Evolutionary conservation across 2,329 filamentous ascomycete genomes (phyloP).

Genomic region (Apiospora rasikravindrae): DNA sequence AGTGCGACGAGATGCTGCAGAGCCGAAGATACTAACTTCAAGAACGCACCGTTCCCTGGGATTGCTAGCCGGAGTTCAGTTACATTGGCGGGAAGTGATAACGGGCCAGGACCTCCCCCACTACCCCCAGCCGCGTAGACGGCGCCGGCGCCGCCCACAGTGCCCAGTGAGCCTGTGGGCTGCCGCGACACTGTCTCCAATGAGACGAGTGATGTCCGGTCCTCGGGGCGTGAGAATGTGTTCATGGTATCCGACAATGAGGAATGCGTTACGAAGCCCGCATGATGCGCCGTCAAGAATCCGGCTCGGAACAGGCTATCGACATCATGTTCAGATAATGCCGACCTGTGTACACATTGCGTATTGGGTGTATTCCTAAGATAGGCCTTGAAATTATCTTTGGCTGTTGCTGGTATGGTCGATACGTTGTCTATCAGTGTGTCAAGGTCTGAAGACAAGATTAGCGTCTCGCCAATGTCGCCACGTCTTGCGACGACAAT

Average conservation of each 20-base stretch:
- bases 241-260: conserved; percentile 40
- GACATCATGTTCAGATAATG: conserved; percentile 29
- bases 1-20: conserved; percentile 66
- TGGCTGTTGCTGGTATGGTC: conserved; percentile 48
- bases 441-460: conserved; percentile 63
- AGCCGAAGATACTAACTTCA: conserved; percentile 68
- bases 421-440: conserved; percentile 45
- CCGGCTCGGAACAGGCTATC: conserved; percentile 67
- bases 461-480: conserved; percentile 67
- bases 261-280: conserved; percentile 41
- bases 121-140: conserved; percentile 67
- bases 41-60: conserved; percentile 68
- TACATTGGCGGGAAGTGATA: conserved; percentile 38
- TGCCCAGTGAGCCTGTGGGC: conserved; percentile 70
- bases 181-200: conserved; percentile 68
- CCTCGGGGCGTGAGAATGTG: conserved; percentile 55
- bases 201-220: conserved; percentile 61
- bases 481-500: conserved; percentile 67
- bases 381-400: conserved; percentile 56
- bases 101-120: conserved; percentile 46
- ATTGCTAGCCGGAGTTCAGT: conserved; percentile 62
- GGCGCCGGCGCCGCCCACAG: conserved; percentile 71
- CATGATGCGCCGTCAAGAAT: conserved; percentile 63
- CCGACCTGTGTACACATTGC: conserved; percentile 43
- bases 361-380: conserved; percentile 57